These are phyloP conservation scores for Liriodendron chinense DNA, from an alignment of 164 flowering plant species.

Conservation along the genomic window DNA sequence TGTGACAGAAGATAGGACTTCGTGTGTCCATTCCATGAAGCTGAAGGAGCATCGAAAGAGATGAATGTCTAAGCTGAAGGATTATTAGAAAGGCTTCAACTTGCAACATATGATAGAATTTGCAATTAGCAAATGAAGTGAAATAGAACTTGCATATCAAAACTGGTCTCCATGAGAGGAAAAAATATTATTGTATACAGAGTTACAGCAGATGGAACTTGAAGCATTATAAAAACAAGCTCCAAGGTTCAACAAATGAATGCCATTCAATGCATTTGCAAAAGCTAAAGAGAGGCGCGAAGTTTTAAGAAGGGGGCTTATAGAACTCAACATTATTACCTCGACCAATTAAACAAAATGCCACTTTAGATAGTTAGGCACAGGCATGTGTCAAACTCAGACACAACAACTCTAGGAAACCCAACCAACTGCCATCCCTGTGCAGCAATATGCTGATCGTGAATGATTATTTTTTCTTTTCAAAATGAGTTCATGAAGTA, in stretches of 20 bases:
- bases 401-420: too few species aligned
- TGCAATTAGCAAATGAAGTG: not conserved
- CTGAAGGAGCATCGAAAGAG: slow-evolving; percentile 29
- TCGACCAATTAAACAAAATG: not conserved
- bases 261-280: not conserved
- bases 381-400: not conserved
- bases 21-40: slow-evolving; percentile 86
- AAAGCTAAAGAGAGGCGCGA: not conserved
- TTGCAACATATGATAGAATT: not conserved
- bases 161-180: not conserved
- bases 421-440: not conserved
- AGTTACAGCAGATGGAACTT: not conserved
- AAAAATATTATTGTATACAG: not conserved
- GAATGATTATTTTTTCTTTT: not conserved
- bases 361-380: not conserved
- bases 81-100: not conserved
- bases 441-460: not conserved
- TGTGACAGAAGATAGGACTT: slow-evolving; percentile 51
- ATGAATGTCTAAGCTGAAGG: slow-evolving; percentile 10
- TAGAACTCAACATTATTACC: not conserved
- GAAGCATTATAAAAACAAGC: not conserved
- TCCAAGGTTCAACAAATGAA: not conserved
- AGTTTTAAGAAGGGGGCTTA: not conserved
- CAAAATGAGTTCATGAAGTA: not conserved
- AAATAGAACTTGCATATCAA: not conserved